phyloP scores from a whole-genome alignment of 2,329 filamentous ascomycete genomes.

The Penicillium sp. region DNA sequence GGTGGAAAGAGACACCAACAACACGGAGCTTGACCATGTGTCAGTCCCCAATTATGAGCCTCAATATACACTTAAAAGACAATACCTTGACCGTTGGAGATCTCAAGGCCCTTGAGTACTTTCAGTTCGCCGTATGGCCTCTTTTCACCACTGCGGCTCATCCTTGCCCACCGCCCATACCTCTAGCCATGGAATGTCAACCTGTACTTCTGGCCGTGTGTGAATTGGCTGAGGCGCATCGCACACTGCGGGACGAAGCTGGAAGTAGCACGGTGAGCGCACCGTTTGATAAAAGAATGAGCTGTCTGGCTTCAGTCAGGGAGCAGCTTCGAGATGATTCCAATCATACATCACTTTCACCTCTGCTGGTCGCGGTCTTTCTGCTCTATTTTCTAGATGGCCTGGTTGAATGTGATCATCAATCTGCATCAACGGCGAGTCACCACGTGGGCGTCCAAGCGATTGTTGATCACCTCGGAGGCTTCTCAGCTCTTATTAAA shows the following conservation, averaged over 20 bases:
- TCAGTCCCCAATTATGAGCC: not conserved
- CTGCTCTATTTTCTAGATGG: constrained; percentile 46
- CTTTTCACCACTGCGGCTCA: constrained; percentile 7
- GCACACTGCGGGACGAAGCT: constrained; percentile 3
- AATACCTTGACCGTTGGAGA: constrained; percentile 3
- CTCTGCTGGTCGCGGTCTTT: constrained; percentile 44
- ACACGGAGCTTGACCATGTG: constrained; percentile 8
- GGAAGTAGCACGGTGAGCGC: constrained; percentile 6
- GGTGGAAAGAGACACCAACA: constrained; percentile 32
- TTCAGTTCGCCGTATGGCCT: constrained; percentile 15
- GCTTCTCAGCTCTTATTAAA: constrained; percentile 29
- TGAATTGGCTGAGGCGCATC: constrained; percentile 12
- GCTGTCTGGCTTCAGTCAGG: constrained; percentile 15
- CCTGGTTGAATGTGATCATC: constrained; percentile 35
- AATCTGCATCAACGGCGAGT: constrained; percentile 34
- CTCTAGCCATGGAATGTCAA: constrained; percentile 9
- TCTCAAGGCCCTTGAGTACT: constrained; percentile 15
- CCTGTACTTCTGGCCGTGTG: constrained; percentile 10
- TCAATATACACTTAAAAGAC: constrained; percentile 2
- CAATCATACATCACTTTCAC: constrained; percentile 30
- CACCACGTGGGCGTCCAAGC: constrained; percentile 39
- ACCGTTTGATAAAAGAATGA: constrained; percentile 6
- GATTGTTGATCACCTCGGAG: constrained; percentile 29
- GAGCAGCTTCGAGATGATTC: constrained; percentile 34
- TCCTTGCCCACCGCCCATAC: constrained; percentile 11